Evolutionary conservation across 352 stramenopile genomes (phyloP).

Genomic region (Aphanomyces invadans): DNA sequence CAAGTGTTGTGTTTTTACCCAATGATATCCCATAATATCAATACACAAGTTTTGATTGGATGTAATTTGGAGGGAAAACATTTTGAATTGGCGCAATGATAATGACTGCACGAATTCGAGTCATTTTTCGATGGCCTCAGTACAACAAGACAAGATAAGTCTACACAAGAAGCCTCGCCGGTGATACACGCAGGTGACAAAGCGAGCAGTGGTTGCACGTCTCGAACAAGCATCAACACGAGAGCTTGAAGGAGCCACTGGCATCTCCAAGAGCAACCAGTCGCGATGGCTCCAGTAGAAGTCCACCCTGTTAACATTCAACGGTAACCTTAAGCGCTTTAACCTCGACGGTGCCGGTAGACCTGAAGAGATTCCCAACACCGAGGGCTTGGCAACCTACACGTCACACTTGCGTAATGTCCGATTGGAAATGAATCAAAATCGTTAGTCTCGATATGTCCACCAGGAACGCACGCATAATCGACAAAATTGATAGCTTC

Average conservation of each 20-base stretch:
- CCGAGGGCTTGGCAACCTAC: too few relatives aligned
- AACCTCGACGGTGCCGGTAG: background rate
- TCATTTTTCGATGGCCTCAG: too few relatives aligned
- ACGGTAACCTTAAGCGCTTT: background rate
- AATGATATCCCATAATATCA: too few relatives aligned
- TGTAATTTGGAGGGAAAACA: too few relatives aligned
- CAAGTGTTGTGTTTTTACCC: too few relatives aligned
- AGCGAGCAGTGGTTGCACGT: background rate
- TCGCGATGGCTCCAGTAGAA: background rate
- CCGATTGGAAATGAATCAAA: background rate
- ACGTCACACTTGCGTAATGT: too few relatives aligned
- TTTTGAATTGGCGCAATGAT: too few relatives aligned
- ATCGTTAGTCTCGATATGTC: background rate
- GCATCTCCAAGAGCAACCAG: too few relatives aligned
- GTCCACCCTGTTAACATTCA: background rate
- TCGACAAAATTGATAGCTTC: background rate
- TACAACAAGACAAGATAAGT: background rate
- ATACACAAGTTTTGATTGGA: too few relatives aligned
- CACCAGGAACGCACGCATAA: background rate
- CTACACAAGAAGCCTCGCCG: background rate
- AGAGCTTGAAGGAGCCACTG: background rate
- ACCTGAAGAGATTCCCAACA: background rate
- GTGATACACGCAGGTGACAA: background rate
- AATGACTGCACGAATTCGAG: too few relatives aligned
- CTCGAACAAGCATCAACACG: background rate